A percentile compares a stretch with the other conserved stretches of the same genome.
These are phyloP conservation scores for Puya raimondii DNA, from an alignment of 176 grass and related monocot genomes.

Conservation along the genomic window DNA sequence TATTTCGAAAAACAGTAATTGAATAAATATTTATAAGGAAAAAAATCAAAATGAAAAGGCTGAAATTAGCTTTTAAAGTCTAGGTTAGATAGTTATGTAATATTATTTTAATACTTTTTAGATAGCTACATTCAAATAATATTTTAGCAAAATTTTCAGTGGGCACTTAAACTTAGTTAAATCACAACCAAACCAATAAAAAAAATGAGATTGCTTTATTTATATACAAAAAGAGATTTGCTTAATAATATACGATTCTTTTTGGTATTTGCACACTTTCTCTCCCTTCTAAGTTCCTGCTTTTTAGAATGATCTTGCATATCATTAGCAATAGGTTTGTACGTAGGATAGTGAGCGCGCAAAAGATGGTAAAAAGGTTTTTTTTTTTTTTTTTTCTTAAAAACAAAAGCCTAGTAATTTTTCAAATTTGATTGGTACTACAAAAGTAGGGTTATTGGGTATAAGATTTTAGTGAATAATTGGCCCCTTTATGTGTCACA, in stretches of 20 bases:
- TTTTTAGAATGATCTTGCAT: slow-evolving; percentile 43
- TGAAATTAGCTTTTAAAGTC: no score
- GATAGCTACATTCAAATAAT: no score
- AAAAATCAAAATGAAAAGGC: no score
- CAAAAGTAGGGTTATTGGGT: slow-evolving; percentile 28
- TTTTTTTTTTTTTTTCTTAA: neutral
- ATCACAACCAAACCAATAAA: no score
- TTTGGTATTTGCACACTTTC: neutral
- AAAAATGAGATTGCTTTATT: no score
- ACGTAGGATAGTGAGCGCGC: slow-evolving; percentile 12
- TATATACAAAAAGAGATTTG: neutral
- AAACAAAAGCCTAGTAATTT: slow-evolving; percentile 10
- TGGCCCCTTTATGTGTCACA: slow-evolving; percentile 23
- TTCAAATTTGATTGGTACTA: slow-evolving; percentile 34
- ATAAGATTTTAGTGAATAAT: slow-evolving; percentile 11
- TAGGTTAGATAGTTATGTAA: no score
- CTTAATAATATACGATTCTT: neutral
- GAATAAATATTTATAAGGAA: no score
- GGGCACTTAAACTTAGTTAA: no score
- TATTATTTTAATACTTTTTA: no score
- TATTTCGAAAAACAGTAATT: no score
- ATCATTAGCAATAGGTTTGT: slow-evolving; percentile 40
- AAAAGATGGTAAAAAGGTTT: neutral
- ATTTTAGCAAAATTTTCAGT: no score
- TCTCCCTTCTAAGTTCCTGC: slow-evolving; percentile 12